Conservation (phyloP, 257 asterid genomes). For the Lavandula angustifolia region DNA sequence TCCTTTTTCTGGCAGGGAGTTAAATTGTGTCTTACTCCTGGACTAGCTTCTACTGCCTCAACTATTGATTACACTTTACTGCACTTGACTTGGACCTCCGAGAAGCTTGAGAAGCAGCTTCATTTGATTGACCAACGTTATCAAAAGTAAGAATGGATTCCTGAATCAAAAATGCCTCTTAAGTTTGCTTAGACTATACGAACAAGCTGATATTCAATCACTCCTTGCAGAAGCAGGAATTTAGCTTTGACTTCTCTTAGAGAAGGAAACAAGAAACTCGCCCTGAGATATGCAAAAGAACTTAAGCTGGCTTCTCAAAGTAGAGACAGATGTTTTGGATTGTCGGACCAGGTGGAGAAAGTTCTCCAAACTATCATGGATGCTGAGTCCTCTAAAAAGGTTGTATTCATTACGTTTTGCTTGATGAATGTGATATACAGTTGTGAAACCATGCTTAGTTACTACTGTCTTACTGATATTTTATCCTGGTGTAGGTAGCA, state of each 20-base stretch:
- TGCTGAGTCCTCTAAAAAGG: slow-evolving; percentile 84
- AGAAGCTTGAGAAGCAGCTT: slow-evolving; percentile 74
- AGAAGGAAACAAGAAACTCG: slow-evolving; percentile 57
- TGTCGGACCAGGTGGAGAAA: slow-evolving; percentile 72
- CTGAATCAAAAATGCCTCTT: slow-evolving; percentile 12
- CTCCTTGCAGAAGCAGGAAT: slow-evolving; percentile 57
- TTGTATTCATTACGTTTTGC: slow-evolving; percentile 32
- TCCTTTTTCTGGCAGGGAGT: slow-evolving; percentile 58
- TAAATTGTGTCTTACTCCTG: slow-evolving; percentile 65
- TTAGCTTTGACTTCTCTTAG: slow-evolving; percentile 59
- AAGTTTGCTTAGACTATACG: too few relatives aligned
- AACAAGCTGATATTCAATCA: not conserved
- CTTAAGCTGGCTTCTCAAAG: slow-evolving; percentile 67
- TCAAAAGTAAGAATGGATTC: slow-evolving; percentile 45
- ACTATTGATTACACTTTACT: slow-evolving; percentile 60
- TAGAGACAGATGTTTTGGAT: slow-evolving; percentile 64
- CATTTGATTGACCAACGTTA: slow-evolving; percentile 64
- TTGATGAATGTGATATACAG: not conserved
- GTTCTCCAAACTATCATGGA: slow-evolving; percentile 68
- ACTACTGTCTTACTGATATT: not conserved
- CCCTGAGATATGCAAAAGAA: slow-evolving; percentile 66
- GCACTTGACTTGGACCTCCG: slow-evolving; percentile 70
- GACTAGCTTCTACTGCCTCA: slow-evolving; percentile 52
- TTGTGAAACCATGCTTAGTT: slow-evolving; percentile 1
- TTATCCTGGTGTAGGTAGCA: slow-evolving; percentile 51